Conservation (phyloP, 768 basidiomycete species). For the Daedaleopsis nitida region DNA sequence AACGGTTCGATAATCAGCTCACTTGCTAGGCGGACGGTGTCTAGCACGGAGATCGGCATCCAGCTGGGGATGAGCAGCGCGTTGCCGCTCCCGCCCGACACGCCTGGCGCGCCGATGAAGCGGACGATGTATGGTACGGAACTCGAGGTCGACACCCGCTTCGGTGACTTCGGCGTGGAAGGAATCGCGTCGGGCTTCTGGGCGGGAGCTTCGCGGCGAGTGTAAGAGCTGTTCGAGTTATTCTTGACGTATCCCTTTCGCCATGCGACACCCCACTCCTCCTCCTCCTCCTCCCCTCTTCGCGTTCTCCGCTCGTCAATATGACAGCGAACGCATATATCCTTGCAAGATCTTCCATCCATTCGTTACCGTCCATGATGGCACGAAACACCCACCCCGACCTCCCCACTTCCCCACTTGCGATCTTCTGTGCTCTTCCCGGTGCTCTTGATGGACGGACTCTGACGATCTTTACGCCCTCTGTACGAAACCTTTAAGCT, state of each 20-base stretch:
- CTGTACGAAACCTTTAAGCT: constrained; percentile 7
- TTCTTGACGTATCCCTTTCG: not conserved
- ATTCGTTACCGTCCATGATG: no score
- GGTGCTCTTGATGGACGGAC: not conserved
- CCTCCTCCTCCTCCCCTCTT: not conserved
- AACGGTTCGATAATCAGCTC: not conserved
- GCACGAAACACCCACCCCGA: not conserved
- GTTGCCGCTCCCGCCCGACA: constrained; percentile 42
- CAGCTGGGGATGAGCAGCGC: constrained; percentile 45
- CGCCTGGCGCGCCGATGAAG: constrained; percentile 50
- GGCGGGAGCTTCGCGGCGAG: constrained; percentile 38
- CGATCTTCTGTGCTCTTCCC: not conserved
- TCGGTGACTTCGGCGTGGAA: constrained; percentile 82
- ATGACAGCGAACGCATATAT: no score
- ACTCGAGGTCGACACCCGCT: constrained; percentile 78
- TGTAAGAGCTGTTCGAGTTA: constrained; percentile 10
- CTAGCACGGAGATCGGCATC: constrained; percentile 49
- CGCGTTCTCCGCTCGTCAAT: not conserved
- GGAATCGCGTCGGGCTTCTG: constrained; percentile 77
- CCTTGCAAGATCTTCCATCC: no score
- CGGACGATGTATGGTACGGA: constrained; percentile 87
- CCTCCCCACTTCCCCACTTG: not conserved
- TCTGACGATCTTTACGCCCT: not conserved
- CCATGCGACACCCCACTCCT: not conserved
- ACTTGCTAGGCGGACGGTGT: constrained; percentile 14